A percentile compares a stretch with the other conserved stretches of the same genome.
These are phyloP conservation scores for Vachellia pachyceras DNA, from an alignment of 306 rosid genomes.

Conservation along the genomic window DNA sequence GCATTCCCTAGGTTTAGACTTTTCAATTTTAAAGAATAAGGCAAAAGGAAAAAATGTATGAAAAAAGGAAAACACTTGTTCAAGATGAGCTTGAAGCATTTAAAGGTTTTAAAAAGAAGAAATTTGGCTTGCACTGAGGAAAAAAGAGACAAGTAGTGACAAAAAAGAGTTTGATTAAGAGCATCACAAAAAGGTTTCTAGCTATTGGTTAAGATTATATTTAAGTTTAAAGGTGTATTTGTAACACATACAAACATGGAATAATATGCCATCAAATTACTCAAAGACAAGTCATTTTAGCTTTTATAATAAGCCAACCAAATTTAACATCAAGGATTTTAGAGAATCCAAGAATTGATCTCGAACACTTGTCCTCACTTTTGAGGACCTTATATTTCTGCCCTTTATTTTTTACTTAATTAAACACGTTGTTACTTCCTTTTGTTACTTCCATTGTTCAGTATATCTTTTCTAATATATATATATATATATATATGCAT, in stretches of 20 bases:
- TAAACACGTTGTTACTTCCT: constrained; percentile 62
- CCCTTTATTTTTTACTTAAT: constrained; percentile 56
- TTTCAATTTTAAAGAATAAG: too few species aligned
- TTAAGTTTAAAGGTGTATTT: constrained; percentile 28
- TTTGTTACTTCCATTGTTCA: constrained; percentile 51
- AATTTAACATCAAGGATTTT: constrained; percentile 64
- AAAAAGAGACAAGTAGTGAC: constrained; percentile 31
- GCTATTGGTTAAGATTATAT: constrained; percentile 21
- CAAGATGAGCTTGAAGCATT: constrained; percentile 33
- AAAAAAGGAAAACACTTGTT: constrained; percentile 1
- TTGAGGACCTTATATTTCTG: constrained; percentile 62
- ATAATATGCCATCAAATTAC: constrained; percentile 39
- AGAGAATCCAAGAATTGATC: constrained; percentile 81
- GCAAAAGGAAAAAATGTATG: constrained; percentile 1
- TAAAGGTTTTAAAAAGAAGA: constrained; percentile 32
- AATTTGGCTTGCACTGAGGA: constrained; percentile 39
- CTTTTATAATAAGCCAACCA: constrained; percentile 59
- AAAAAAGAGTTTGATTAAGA: background rate
- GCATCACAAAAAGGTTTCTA: background rate
- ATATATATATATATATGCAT: too few species aligned
- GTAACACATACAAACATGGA: constrained; percentile 28
- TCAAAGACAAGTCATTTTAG: constrained; percentile 45
- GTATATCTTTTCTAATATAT: background rate
- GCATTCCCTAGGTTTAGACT: constrained; percentile 22
- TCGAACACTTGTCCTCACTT: constrained; percentile 75